Base-by-base conservation (phyloP, 1,139 yeast genomes). In the Eremothecium coryli region DNA sequence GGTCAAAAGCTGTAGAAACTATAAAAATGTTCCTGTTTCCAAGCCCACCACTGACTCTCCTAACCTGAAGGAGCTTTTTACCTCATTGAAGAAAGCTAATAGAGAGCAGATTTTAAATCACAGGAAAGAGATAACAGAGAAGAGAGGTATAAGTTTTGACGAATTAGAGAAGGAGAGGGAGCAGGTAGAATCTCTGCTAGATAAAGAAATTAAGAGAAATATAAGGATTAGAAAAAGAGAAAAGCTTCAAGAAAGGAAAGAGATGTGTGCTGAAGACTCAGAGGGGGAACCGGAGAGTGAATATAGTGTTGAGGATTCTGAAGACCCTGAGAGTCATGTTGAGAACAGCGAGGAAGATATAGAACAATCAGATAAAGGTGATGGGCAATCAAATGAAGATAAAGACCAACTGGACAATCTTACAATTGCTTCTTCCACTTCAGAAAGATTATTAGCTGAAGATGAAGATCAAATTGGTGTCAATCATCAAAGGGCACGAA, bases 131-230 rank as follows among this genome's bases (percentile, higher is more conserved):
- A 17, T 48, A 5, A 42, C 50, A 21, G 50, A 50, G 27, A 41
- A 37, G 7, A 50, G 44, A 26, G 60, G 56, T 11, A 32, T 45
- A 4, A 45, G 44, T 1, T 31, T 48, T 6, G 56, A 53, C 23
- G 57, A 57, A 18, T 42, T 56, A 15, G 56, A 50, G 30, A 47
- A 48, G 22, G 56, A 57, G 30, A 48, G 47, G 33, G 56, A 53
- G 22, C 53, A 61, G 23, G 64, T 67, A 3, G 74, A 67, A 39
- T 56, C 61, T n/a, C 60, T 79, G 30, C 62, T 79, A 43, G 85
- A 79, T 44, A 66, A 72, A 38, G 88, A 80, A 49, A 66, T 74
- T 46, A 70, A 70, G 42, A 62, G 77, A 42, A 71, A 64, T 21
- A 59, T 73, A 47, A 65, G 62, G 33, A 64, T 71, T 21, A 63